Conservation (phyloP, 805 yeast species). For the Yarrowia divulgata region DNA sequence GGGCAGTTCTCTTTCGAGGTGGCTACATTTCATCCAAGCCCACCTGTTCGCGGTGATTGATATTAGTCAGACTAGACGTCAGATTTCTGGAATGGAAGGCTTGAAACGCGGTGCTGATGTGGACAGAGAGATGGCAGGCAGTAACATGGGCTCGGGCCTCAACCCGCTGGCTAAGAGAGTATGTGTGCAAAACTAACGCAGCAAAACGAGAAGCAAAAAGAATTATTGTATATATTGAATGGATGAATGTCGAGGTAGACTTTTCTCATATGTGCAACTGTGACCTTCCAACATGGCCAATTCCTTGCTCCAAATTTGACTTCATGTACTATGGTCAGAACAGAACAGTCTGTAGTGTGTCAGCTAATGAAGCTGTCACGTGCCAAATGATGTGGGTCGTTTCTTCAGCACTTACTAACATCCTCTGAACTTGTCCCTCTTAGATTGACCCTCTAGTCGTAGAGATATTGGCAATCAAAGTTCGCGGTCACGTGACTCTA, state of each 20-base stretch:
- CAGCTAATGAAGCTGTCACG: too few species aligned
- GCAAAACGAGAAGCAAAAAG: neutral
- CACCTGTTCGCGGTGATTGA: slow-evolving; percentile 7
- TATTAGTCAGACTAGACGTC: neutral
- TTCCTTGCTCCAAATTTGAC: too few species aligned
- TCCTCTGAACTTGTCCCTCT: too few species aligned
- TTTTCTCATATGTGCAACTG: too few species aligned
- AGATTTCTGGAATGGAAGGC: neutral
- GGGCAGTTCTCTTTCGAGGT: slow-evolving; percentile 7
- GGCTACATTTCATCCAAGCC: slow-evolving; percentile 18
- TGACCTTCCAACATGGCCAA: too few species aligned
- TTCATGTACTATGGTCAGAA: too few species aligned
- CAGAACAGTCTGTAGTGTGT: too few species aligned
- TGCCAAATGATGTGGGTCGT: too few species aligned
- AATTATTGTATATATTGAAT: slow-evolving; percentile 4
- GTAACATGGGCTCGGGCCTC: neutral
- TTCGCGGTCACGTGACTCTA: neutral
- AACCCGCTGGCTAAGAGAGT: slow-evolving; percentile 3
- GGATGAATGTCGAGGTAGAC: neutral
- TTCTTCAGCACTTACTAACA: too few species aligned
- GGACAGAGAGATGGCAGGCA: neutral
- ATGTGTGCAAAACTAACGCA: slow-evolving; percentile 12
- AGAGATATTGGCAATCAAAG: neutral
- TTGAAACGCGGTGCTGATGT: neutral
- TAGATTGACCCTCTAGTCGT: neutral